Base-by-base conservation (phyloP, 2,329 filamentous ascomycete species). In the Exophiala viscosa region DNA sequence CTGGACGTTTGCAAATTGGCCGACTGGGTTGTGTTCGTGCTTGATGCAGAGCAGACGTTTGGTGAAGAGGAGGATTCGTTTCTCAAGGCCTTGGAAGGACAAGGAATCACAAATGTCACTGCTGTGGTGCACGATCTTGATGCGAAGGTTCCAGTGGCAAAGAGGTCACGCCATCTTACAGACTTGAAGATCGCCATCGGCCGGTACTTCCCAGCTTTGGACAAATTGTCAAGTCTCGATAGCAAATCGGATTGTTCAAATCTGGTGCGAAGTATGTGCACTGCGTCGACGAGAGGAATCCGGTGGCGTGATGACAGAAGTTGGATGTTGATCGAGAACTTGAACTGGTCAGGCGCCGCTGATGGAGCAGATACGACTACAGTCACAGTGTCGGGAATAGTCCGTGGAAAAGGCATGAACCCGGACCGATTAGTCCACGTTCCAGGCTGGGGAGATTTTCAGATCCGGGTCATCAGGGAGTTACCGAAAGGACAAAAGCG, bases 221-320 rank as follows among this genome's bases (percentile, higher is more conserved):
- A 96, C 64, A 96, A 93, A 71, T 79, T 99, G 13, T 89, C 92
- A 70, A 93, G 84, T 61, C 77, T 96, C 50, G 90, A 96, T 66
- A 92, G 82, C 57, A 81, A 88, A 66, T 90, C 96, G 67, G 93
- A 99, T 68, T 92, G 88, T 67, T 83, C 90, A 46, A 97, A 96
- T 67, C 76, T 95, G 34, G 87, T 97, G 70, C 83, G 95, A 47
- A 92, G 90, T 23, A 75, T 99, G 13, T 99, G 93, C 76, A 96
- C 85, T 59, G 90, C 87, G 33, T 90, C 87, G 39, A 92, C 93
- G 9, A 97, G 95, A 73, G 93, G 93, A 1, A 82, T 99, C n/a
- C 78, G 86, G 58, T 99, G 93, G 93, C 83, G 93, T 63, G 93
- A 99, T 47, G 90, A 96, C 60, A 82, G 93, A 62, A 95, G 90